Evolutionary conservation across 2,329 filamentous ascomycete species (phyloP).

Genomic region (Neophaeococcomyces aloes): DNA sequence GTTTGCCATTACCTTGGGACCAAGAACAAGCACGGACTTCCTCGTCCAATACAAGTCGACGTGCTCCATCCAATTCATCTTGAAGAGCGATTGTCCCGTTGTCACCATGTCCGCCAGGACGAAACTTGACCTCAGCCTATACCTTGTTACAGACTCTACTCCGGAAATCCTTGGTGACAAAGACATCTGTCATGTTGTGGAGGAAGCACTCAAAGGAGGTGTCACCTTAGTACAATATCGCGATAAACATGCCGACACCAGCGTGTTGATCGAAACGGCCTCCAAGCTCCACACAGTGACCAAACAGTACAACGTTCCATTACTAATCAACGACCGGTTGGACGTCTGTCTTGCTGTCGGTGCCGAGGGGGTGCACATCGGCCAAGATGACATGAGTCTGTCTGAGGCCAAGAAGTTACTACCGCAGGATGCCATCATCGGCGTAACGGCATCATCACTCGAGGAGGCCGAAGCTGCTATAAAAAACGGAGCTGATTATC

Average conservation of each 20-base stretch:
- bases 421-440: slow-evolving; percentile 69
- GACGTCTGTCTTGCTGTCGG: slow-evolving; percentile 77
- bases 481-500: slow-evolving; percentile 69
- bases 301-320: slow-evolving; percentile 55
- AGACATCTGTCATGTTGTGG: slow-evolving; percentile 63
- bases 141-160: slow-evolving; percentile 91
- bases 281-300: slow-evolving; percentile 62
- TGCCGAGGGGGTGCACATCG: slow-evolving; percentile 87
- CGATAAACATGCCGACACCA: slow-evolving; percentile 74
- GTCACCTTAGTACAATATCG: slow-evolving; percentile 82
- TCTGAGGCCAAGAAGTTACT: slow-evolving; percentile 59
- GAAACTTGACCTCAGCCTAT: slow-evolving; percentile 65
- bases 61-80: too few relatives aligned
- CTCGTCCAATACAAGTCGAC: too few relatives aligned
- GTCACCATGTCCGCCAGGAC: slow-evolving; percentile 17
- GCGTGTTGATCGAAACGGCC: slow-evolving; percentile 58
- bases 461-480: slow-evolving; percentile 65
- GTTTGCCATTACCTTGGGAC: too few relatives aligned
- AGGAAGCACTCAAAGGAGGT: slow-evolving; percentile 64
- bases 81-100: background rate
- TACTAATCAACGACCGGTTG: slow-evolving; percentile 86
- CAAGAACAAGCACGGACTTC: too few relatives aligned
- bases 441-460: slow-evolving; percentile 68
- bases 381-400: slow-evolving; percentile 84
- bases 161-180: slow-evolving; percentile 63